These are phyloP conservation scores for Saitozyma sp. DNA, from an alignment of 768 basidiomycete species.

Conservation along the genomic window DNA sequence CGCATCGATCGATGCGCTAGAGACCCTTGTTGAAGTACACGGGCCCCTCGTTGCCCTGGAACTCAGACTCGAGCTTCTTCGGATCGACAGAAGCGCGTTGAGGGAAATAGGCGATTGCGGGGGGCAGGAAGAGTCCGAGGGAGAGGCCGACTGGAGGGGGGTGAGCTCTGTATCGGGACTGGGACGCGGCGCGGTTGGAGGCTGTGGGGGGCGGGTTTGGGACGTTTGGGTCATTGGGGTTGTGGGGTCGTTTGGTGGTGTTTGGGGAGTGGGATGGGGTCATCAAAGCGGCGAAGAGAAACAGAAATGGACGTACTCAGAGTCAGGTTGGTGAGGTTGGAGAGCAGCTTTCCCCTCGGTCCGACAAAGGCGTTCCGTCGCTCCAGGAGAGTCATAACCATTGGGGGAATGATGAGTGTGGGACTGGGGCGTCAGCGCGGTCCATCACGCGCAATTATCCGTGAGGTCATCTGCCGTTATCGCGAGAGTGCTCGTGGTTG, in stretches of 20 bases:
- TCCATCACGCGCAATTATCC: too few relatives aligned
- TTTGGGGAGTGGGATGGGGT: too few relatives aligned
- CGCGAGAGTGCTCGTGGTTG: too few relatives aligned
- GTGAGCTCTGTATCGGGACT: background rate
- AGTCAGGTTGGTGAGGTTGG: slow-evolving; percentile 48
- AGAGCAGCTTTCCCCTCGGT: slow-evolving; percentile 42
- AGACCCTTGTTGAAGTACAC: slow-evolving; percentile 57
- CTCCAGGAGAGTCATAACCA: slow-evolving; percentile 53
- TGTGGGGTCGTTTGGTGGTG: background rate
- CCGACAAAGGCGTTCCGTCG: slow-evolving; percentile 49
- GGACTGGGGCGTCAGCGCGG: slow-evolving; percentile 38
- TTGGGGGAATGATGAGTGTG: slow-evolving; percentile 54
- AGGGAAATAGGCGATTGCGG: slow-evolving; percentile 55
- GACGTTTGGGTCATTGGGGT: background rate
- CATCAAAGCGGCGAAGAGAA: background rate
- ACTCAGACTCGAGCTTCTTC: slow-evolving; percentile 50
- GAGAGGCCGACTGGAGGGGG: slow-evolving; percentile 47
- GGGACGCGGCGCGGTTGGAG: too few relatives aligned
- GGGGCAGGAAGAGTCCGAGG: slow-evolving; percentile 54
- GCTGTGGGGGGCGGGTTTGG: too few relatives aligned
- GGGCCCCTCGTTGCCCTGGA: slow-evolving; percentile 30
- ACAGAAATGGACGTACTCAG: slow-evolving; percentile 33
- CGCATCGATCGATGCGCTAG: slow-evolving; percentile 15
- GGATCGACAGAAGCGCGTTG: slow-evolving; percentile 51
- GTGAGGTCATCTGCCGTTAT: too few relatives aligned